Percentiles rank a stretch among this genome's conserved stretches.
These are phyloP conservation scores for Colletotrichum gloeosporioides DNA, from an alignment of 2,329 filamentous ascomycete genomes.

Conservation along the genomic window DNA sequence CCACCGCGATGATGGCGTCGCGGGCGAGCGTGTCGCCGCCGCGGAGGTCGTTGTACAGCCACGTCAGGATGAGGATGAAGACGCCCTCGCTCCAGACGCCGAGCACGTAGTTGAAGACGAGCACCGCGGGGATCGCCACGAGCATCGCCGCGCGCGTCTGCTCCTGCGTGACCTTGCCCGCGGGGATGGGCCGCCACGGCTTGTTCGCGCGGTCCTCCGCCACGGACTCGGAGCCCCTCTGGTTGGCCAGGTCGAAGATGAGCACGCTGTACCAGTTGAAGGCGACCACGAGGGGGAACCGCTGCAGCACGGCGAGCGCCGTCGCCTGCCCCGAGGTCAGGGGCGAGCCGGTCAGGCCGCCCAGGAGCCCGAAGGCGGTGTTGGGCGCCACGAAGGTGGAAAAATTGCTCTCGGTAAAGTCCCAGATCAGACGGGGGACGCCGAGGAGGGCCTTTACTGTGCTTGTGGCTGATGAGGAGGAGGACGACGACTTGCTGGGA, in stretches of 20 bases:
- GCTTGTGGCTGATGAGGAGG: not conserved
- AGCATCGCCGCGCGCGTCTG: slow-evolving; percentile 31
- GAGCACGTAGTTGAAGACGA: slow-evolving; percentile 23
- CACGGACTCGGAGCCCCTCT: slow-evolving; percentile 26
- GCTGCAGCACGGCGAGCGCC: not conserved
- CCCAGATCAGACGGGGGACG: slow-evolving; percentile 12
- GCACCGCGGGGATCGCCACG: slow-evolving; percentile 24
- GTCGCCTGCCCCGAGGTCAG: slow-evolving; percentile 3
- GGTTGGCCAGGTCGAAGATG: slow-evolving; percentile 33
- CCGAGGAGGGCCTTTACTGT: not conserved
- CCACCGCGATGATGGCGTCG: slow-evolving; percentile 30
- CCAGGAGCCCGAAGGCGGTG: slow-evolving; percentile 16
- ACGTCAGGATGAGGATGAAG: slow-evolving; percentile 29
- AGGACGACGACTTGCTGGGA: not conserved
- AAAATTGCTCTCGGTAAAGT: slow-evolving; percentile 22
- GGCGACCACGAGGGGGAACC: slow-evolving; percentile 14
- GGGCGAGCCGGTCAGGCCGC: slow-evolving; percentile 4
- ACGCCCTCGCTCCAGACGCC: slow-evolving; percentile 25
- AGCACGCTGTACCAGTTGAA: slow-evolving; percentile 34
- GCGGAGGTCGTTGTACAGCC: slow-evolving; percentile 36
- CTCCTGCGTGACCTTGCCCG: slow-evolving; percentile 26
- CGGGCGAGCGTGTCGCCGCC: slow-evolving; percentile 28
- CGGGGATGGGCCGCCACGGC: slow-evolving; percentile 35
- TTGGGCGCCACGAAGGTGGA: slow-evolving; percentile 15
- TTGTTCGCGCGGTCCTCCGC: slow-evolving; percentile 35